These are phyloP conservation scores for Echinosophora koreensis DNA, from an alignment of 306 rosid species.

Conservation along the genomic window DNA sequence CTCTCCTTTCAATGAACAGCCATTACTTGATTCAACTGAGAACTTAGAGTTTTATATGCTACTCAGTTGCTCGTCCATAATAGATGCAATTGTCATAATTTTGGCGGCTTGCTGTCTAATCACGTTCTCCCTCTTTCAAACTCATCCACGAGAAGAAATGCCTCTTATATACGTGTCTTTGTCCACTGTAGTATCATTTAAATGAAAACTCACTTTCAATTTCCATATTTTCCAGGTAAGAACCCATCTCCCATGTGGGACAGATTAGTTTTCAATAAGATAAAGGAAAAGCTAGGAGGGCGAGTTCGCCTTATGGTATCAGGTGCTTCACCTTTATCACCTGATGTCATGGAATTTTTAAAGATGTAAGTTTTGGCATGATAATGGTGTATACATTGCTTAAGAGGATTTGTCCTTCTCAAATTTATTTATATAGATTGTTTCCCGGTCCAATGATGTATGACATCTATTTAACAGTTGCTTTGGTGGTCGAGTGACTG, in stretches of 20 bases:
- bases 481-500: constrained; percentile 81
- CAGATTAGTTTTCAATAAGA: constrained; percentile 93
- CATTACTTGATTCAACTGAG: constrained; percentile 5
- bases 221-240: constrained; percentile 64
- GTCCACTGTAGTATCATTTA: constrained; percentile 27
- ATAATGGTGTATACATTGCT: constrained; percentile 36
- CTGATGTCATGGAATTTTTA: constrained; percentile 93
- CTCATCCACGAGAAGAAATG: constrained; percentile 28
- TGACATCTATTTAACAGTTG: constrained; percentile 66
- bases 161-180: constrained; percentile 1
- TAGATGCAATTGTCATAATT: neutral
- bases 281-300: constrained; percentile 95
- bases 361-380: constrained; percentile 73
- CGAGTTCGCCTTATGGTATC: constrained; percentile 89
- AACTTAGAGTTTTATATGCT: constrained; percentile 1
- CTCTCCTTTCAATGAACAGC: constrained; percentile 8
- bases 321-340: constrained; percentile 98
- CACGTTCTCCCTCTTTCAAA: constrained; percentile 4
- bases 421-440: constrained; percentile 4
- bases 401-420: neutral
- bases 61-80: neutral
- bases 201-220: constrained; percentile 14
- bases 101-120: constrained; percentile 8
- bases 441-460: constrained; percentile 37
- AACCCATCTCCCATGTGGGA: constrained; percentile 96